Evolutionary conservation across 345 rosid genomes (phyloP).

Genomic region (Salix suchowensis): DNA sequence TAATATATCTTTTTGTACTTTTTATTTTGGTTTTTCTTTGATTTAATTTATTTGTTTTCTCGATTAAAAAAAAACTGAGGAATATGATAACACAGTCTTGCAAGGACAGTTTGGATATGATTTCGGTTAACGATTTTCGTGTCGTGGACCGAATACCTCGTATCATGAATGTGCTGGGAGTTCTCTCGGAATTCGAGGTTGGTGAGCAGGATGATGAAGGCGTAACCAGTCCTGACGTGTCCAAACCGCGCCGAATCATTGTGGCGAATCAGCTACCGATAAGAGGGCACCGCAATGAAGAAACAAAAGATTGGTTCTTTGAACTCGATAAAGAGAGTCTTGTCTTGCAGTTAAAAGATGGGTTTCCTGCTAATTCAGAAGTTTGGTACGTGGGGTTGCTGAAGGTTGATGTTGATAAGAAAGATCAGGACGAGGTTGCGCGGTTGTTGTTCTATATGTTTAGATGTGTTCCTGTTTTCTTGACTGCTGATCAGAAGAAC

Average conservation of each 20-base stretch:
- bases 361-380: slow-evolving; percentile 47
- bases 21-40: not conserved
- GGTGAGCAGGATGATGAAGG: slow-evolving; percentile 11
- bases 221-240: not conserved
- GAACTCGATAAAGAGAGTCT: slow-evolving; percentile 59
- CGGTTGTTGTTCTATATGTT: slow-evolving; percentile 44
- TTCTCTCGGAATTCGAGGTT: slow-evolving; percentile 23
- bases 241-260: slow-evolving; percentile 41
- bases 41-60: not conserved
- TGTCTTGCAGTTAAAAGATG: slow-evolving; percentile 56
- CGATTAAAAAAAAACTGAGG: not conserved
- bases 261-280: slow-evolving; percentile 75
- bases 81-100: slow-evolving; percentile 42
- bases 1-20: not conserved
- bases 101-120: slow-evolving; percentile 49
- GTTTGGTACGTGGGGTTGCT: slow-evolving; percentile 62
- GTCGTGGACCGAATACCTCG: slow-evolving; percentile 50
- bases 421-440: slow-evolving; percentile 60
- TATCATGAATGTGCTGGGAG: slow-evolving; percentile 46
- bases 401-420: slow-evolving; percentile 42
- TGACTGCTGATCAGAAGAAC: slow-evolving; percentile 44
- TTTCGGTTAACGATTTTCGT: slow-evolving; percentile 57
- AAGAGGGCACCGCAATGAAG: slow-evolving; percentile 30
- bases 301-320: slow-evolving; percentile 40
- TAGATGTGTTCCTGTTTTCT: slow-evolving; percentile 63